These are phyloP conservation scores for Coccomyxa sp. DNA, from an alignment of 139 green algal species.

Conservation along the genomic window DNA sequence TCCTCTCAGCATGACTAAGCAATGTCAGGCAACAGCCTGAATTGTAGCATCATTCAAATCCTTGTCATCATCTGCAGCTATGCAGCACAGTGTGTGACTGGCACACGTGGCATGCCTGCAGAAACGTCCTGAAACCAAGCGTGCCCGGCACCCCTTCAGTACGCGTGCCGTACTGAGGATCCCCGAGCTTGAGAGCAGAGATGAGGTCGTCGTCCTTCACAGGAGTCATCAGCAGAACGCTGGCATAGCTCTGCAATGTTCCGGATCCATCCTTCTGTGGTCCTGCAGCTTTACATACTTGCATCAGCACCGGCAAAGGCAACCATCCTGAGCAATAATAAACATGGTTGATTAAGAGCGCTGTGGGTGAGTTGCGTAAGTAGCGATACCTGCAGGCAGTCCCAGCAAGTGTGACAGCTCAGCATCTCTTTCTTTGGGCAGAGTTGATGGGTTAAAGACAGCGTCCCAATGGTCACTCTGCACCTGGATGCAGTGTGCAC, in stretches of 20 bases:
- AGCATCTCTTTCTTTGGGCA: background rate
- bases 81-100: background rate
- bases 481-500: no score
- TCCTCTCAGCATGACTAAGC: background rate
- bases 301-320: no score
- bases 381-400: background rate
- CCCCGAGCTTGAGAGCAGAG: background rate
- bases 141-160: constrained; percentile 58
- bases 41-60: background rate
- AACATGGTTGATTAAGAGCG: no score
- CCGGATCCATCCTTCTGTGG: no score
- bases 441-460: background rate
- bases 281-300: no score
- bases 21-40: background rate
- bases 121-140: constrained; percentile 82
- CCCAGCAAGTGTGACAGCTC: background rate
- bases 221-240: background rate
- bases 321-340: no score
- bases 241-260: background rate
- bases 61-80: background rate
- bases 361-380: no score
- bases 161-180: background rate
- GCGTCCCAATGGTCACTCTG: background rate
- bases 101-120: constrained; percentile 36
- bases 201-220: background rate